Percentiles rank a stretch among this genome's conserved stretches.
Conservation (phyloP, 2,329 filamentous ascomycete genomes). For the Ophiostoma pallidulum region DNA sequence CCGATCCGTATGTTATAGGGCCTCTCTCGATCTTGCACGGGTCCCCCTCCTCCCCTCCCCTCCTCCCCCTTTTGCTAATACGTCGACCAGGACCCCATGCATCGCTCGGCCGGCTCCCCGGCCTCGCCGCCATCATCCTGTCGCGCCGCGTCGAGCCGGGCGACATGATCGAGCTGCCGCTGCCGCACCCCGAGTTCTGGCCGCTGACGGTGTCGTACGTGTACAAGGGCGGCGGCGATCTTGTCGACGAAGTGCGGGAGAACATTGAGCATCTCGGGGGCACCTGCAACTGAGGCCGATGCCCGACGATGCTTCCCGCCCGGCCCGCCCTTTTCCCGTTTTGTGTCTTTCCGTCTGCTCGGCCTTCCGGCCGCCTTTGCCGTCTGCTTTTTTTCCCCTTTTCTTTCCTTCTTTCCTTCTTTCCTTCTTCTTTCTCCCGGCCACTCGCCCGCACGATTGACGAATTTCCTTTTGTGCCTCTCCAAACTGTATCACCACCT, state of each 20-base stretch:
- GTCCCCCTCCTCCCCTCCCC: no score
- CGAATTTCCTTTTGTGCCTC: no score
- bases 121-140: constrained; percentile 44
- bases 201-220: constrained; percentile 43
- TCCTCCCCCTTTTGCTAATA: no score
- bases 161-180: constrained; percentile 47
- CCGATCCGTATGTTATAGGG: constrained; percentile 35
- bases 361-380: no score
- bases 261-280: constrained; percentile 50
- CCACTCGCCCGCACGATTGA: no score
- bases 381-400: no score
- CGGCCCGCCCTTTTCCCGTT: not conserved
- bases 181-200: constrained; percentile 50
- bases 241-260: constrained; percentile 37
- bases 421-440: no score
- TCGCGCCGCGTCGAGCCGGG: constrained; percentile 42
- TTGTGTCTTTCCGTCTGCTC: not conserved
- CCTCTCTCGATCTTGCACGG: not conserved
- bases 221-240: constrained; percentile 40
- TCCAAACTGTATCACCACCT: no score
- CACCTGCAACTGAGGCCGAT: constrained; percentile 17
- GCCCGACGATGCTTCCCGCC: not conserved
- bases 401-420: no score
- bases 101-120: constrained; percentile 40
- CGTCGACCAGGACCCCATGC: constrained; percentile 43